Base-by-base conservation (phyloP, 208 protist species). In the Borovskyia barvae region DNA sequence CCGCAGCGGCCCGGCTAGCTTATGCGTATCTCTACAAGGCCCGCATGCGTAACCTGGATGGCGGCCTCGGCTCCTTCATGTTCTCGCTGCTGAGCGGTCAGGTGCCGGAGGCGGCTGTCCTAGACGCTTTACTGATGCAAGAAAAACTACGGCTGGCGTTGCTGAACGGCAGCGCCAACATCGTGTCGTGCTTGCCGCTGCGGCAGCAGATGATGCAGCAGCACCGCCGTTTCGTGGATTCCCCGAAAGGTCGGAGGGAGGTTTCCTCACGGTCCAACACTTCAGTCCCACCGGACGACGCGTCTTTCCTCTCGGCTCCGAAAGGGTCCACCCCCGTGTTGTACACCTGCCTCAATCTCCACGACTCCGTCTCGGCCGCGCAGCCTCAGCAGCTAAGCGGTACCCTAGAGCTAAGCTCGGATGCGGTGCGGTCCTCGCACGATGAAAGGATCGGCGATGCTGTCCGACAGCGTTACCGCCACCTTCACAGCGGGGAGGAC, bases 121-220 rank as follows among this genome's bases (percentile, higher is more conserved):
- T 78, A 35, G 77, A 85, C 53, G 47, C 37, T 39, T 47, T 80
- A 35, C 48, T 75, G 3, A 67, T 82, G 58, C 51, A 80, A 20
- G 77, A 85, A 39, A 84, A 84, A 56, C 72, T 87, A 30, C 62
- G 59, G 8, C 30, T 73, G 24, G 47, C 72, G 36, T 63, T 85
- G 39, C 50, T 60, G 39, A 42, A 58, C 60, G 61, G 63, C 43
- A 29, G 24, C 33, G 36, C 52, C 24, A 63, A 62, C 52, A 54
- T 68, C 1, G 52, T 29, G 24, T 40, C 61, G 24, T 68, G 61
- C 28, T 60, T 41, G 20, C 22, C 51, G 37, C 46, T 67, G 51
- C 57, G 67, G n/a, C 67, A 54, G 47, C 19, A 17, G 45, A 45
- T 37, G 12, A 24, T 61, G 36, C 12, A 35, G n/a, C 15, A 39